Evolutionary conservation across 495 filamentous ascomycete genomes (phyloP), one percentile per base, ranked within the genome.

Genomic region (Cercophora newfieldiana): DNA sequence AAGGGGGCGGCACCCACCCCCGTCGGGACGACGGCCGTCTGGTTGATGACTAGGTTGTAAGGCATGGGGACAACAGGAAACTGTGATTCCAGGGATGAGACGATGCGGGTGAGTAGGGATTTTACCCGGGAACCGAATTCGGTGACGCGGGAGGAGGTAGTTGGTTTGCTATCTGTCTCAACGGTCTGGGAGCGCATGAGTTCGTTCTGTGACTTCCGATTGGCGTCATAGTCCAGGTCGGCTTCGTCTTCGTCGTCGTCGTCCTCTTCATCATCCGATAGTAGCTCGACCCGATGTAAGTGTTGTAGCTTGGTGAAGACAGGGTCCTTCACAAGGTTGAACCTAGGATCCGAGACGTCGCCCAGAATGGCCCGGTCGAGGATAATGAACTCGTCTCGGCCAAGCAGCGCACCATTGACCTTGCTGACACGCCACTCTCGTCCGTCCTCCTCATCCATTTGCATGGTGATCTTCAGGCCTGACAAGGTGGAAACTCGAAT

Each of bases 321-420:
- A 25, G 85, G 77, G 76, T 97, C 92, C 54, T 89, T 85, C 25
- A 93, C 78, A 30, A 91, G 85, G 22, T 89, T 91, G 72, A 97
- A 97, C 48, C 92, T 86, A 14, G 92, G 90, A 78, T 97, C 95
- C 47, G 85, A 84, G 64, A 93, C 85, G 58, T 89, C 88, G 65
- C 88, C 87, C 57, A 96, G 84, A 37, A 91, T 84, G 33, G 93
- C 87, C 25, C 90, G 84, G n/a, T 87, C 81, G 63, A 99, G 81
- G 71, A 92, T 91, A 61, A 97, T 86, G 71, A 89, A 92, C 79
- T 99, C 95, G 69, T 97, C 93, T 64, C 91, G 89, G 8, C 95
- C 95, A 1, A 99, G 79, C 0, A 89, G 83, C 28, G 96, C 83
- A 70, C 90, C 90, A 51, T 90, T 90, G 75, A 98, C 85, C 49